A percentile compares a stretch with the other conserved stretches of the same genome.
Conservation (phyloP, 1,284 basidiomycete species). For the Malassezia nana region DNA sequence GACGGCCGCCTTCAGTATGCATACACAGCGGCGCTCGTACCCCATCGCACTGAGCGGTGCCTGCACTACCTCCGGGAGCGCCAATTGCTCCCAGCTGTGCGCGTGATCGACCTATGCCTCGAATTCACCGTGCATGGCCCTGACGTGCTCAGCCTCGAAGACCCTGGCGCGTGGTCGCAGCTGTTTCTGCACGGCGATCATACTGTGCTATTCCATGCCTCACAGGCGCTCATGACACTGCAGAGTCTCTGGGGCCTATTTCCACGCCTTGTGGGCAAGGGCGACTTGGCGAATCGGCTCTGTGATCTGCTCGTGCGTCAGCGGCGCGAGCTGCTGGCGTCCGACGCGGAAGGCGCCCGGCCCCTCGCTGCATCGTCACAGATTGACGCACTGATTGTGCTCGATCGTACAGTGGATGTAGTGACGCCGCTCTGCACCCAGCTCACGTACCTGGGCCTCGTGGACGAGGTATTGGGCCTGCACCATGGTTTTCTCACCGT, state of each 20-base stretch:
- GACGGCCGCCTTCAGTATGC: conserved; percentile 55
- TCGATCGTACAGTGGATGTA: conserved; percentile 90
- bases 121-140: conserved; percentile 86
- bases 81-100: conserved; percentile 20
- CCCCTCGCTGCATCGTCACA: not conserved
- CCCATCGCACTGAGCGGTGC: conserved; percentile 71
- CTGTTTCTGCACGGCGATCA: conserved; percentile 75
- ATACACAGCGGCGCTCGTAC: conserved; percentile 82
- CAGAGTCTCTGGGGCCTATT: conserved; percentile 81
- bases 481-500: conserved; percentile 84
- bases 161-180: conserved; percentile 27
- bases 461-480: conserved; percentile 87
- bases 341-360: conserved; percentile 20
- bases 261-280: conserved; percentile 85
- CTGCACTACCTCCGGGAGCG: conserved; percentile 31
- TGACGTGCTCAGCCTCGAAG: conserved; percentile 53
- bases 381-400: conserved; percentile 75
- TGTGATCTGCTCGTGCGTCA: conserved; percentile 63
- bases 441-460: conserved; percentile 87
- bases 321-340: conserved; percentile 49
- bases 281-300: conserved; percentile 68
- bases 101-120: conserved; percentile 62
- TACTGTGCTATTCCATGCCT: conserved; percentile 75
- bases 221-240: conserved; percentile 71
- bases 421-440: conserved; percentile 91